Evolutionary conservation across 2,329 filamentous ascomycete species (phyloP).

Genomic region (Ceratocystis destructans): DNA sequence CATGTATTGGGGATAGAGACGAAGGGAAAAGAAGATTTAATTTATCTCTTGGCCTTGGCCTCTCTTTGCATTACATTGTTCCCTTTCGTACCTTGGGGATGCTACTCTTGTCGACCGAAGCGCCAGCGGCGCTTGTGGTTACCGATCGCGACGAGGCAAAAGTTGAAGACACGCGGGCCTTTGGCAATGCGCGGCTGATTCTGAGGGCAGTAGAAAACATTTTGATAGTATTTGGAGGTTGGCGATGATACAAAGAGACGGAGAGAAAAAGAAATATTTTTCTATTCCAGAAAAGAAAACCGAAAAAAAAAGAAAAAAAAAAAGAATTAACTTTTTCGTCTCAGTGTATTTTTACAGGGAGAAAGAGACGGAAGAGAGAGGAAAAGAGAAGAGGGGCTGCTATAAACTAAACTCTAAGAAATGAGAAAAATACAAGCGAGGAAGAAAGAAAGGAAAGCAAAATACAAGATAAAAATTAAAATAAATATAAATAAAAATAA

Average conservation of each 20-base stretch:
- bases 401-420: neutral
- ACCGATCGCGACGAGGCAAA: conserved; percentile 55
- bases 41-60: no score
- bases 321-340: neutral
- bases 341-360: neutral
- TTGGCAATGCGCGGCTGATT: conserved; percentile 46
- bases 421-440: neutral
- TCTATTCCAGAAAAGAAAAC: conserved; percentile 4
- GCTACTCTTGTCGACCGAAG: conserved; percentile 64
- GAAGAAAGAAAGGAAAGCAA: neutral
- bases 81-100: conserved; percentile 34
- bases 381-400: conserved; percentile 13
- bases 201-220: conserved; percentile 63
- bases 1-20: neutral
- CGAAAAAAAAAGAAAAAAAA: conserved; percentile 8
- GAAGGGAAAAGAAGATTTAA: neutral
- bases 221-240: conserved; percentile 21
- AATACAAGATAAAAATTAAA: neutral
- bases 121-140: conserved; percentile 88
- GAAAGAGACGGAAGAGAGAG: neutral
- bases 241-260: conserved; percentile 5
- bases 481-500: neutral
- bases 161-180: conserved; percentile 34
- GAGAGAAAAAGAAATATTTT: conserved; percentile 1
- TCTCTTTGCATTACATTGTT: neutral